These are phyloP conservation scores for Hippophae gyantsensis DNA, from an alignment of 306 rosid genomes.

Conservation along the genomic window DNA sequence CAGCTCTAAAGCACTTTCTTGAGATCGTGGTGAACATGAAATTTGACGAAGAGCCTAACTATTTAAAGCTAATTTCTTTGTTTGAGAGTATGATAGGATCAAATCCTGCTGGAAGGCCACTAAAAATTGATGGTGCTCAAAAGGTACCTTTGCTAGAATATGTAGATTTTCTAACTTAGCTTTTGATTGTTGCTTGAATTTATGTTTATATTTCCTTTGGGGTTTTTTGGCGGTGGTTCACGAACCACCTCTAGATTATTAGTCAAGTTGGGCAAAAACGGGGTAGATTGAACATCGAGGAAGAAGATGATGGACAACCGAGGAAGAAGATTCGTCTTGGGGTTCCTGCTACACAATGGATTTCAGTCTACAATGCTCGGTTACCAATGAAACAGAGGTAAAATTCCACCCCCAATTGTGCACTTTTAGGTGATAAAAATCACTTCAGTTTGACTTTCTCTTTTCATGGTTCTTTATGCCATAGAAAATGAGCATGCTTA, in stretches of 20 bases:
- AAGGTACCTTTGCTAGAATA: slow-evolving; percentile 40
- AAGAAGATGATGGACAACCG: slow-evolving; percentile 83
- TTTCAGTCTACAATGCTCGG: slow-evolving; percentile 85
- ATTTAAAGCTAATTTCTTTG: slow-evolving; percentile 65
- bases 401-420: neutral
- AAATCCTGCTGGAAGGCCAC: slow-evolving; percentile 78
- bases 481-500: neutral
- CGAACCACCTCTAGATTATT: slow-evolving; percentile 22
- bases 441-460: no score
- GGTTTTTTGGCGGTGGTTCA: neutral
- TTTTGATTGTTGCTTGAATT: neutral
- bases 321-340: slow-evolving; percentile 87
- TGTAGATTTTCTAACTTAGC: neutral
- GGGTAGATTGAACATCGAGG: slow-evolving; percentile 65
- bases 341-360: slow-evolving; percentile 94
- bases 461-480: neutral
- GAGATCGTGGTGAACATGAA: slow-evolving; percentile 89
- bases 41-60: slow-evolving; percentile 95
- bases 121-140: slow-evolving; percentile 85
- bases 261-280: slow-evolving; percentile 94
- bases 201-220: neutral
- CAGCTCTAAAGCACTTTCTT: slow-evolving; percentile 77
- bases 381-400: slow-evolving; percentile 95
- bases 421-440: no score
- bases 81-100: slow-evolving; percentile 79